Evolutionary conservation across 2,329 filamentous ascomycete genomes (phyloP).

Genomic region (Fusarium sp.): DNA sequence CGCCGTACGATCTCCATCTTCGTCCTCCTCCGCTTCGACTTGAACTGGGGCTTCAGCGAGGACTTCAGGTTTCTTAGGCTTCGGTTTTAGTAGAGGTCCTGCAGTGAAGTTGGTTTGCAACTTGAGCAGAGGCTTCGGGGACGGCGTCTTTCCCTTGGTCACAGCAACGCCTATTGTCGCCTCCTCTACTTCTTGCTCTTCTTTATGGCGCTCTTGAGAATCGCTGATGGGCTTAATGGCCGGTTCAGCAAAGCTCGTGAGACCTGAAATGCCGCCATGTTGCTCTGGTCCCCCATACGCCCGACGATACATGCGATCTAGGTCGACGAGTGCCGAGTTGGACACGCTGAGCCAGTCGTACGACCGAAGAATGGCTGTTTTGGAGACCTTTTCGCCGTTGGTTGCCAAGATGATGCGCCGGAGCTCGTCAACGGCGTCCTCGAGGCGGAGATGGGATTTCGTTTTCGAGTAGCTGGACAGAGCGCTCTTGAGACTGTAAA

Average conservation of each 20-base stretch:
- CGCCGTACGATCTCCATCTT: constrained; percentile 54
- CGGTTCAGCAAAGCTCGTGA: constrained; percentile 44
- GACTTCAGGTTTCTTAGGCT: constrained; percentile 25
- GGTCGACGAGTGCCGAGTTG: constrained; percentile 61
- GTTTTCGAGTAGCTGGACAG: constrained; percentile 66
- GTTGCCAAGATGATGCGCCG: constrained; percentile 67
- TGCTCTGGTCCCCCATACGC: constrained; percentile 64
- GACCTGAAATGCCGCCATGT: constrained; percentile 59
- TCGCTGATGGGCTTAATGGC: constrained; percentile 37
- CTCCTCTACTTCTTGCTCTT: constrained; percentile 39
- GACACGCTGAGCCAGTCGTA: constrained; percentile 69
- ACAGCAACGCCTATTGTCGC: constrained; percentile 42
- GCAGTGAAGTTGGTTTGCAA: constrained; percentile 58
- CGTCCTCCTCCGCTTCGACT: constrained; percentile 44
- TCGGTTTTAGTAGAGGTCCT: constrained; percentile 18
- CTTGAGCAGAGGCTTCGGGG: constrained; percentile 51
- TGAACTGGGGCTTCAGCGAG: not conserved
- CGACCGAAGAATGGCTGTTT: constrained; percentile 62
- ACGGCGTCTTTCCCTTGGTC: constrained; percentile 41
- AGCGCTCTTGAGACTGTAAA: constrained; percentile 73
- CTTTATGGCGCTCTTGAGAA: constrained; percentile 38
- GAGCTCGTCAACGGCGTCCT: constrained; percentile 72
- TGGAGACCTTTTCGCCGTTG: constrained; percentile 60
- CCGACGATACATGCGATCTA: constrained; percentile 66
- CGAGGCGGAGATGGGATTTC: constrained; percentile 58